phyloP scores from a whole-genome alignment of 768 basidiomycete species.

The Auricularia cornea region DNA sequence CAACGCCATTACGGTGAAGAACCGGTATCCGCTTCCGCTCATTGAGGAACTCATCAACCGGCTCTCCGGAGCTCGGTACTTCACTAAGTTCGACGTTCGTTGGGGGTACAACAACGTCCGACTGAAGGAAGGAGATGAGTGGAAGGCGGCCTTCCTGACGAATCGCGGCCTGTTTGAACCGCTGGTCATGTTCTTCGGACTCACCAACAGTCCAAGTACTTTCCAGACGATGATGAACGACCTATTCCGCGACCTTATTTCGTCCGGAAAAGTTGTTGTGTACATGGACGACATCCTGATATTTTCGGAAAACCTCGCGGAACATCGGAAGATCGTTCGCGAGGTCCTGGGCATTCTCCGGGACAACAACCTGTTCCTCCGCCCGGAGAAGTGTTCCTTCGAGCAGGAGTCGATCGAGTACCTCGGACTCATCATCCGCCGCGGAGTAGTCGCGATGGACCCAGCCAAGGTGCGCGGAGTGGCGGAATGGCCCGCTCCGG shows the following conservation, averaged over 20 bases:
- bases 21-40: conserved; percentile 25
- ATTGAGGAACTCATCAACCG: conserved; percentile 19
- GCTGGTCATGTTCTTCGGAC: conserved; percentile 31
- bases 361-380: conserved; percentile 25
- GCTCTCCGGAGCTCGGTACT: conserved; percentile 14
- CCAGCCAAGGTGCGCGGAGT: conserved; percentile 24
- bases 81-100: conserved; percentile 23
- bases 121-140: conserved; percentile 34
- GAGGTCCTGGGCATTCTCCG: conserved; percentile 21
- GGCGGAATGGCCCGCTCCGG: conserved; percentile 21
- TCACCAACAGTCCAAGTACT: conserved; percentile 27
- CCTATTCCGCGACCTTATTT: conserved; percentile 16
- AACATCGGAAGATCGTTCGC: conserved; percentile 11
- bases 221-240: conserved; percentile 31
- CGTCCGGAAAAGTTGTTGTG: no score
- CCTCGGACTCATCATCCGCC: conserved; percentile 30
- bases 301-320: conserved; percentile 5
- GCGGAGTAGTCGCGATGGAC: conserved; percentile 24
- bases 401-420: conserved; percentile 17
- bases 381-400: conserved; percentile 22
- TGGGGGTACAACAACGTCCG: conserved; percentile 27
- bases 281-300: conserved; percentile 29
- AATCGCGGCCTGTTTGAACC: conserved; percentile 31
- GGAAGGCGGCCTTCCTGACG: conserved; percentile 34
- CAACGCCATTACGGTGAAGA: conserved; percentile 29